phyloP scores from a whole-genome alignment of 164 flowering plant genomes.

The grape (Vitis vinifera) region DNA sequence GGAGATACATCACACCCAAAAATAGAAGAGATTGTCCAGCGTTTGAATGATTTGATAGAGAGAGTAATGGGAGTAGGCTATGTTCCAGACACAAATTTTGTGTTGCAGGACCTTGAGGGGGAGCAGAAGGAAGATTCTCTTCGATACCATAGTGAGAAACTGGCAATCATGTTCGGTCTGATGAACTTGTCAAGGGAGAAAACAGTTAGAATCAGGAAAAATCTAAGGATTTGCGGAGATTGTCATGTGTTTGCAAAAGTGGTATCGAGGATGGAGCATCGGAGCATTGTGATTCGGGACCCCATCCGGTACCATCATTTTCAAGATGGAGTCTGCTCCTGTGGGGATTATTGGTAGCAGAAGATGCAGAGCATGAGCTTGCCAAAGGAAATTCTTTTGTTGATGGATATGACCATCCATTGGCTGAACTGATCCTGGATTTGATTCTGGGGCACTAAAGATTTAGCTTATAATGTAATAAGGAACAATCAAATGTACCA shows the following conservation, averaged over 20 bases:
- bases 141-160: constrained; percentile 73
- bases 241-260: constrained; percentile 78
- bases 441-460: too few species aligned
- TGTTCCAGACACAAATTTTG: constrained; percentile 72
- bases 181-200: constrained; percentile 49
- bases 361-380: background rate
- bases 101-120: constrained; percentile 75
- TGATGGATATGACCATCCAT: too few species aligned
- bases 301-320: constrained; percentile 83
- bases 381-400: too few species aligned
- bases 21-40: constrained; percentile 32
- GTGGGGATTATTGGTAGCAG: constrained; percentile 80
- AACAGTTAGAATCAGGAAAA: constrained; percentile 69
- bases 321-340: constrained; percentile 67
- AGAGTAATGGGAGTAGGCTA: constrained; percentile 60
- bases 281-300: constrained; percentile 64
- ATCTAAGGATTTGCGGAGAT: constrained; percentile 85
- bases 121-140: constrained; percentile 79
- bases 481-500: too few species aligned
- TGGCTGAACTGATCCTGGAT: too few species aligned
- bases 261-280: constrained; percentile 46
- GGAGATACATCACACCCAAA: constrained; percentile 71
- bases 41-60: constrained; percentile 45
- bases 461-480: too few species aligned
- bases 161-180: constrained; percentile 71